These are phyloP conservation scores for Apophysomyces sp. DNA, from an alignment of 371 early-diverging fungal genomes.

Conservation along the genomic window DNA sequence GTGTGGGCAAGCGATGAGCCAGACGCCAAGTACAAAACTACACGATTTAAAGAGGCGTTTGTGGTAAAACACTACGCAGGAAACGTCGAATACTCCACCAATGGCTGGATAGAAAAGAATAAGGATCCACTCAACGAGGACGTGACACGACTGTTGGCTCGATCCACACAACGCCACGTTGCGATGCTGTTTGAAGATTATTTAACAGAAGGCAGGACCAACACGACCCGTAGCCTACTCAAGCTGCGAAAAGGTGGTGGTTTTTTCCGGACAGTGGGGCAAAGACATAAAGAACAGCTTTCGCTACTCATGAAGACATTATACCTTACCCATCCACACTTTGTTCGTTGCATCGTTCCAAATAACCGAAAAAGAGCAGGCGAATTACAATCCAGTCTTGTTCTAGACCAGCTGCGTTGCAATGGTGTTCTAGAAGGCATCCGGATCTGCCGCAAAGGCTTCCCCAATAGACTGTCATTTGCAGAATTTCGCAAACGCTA, in stretches of 20 bases:
- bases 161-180: conserved; percentile 79
- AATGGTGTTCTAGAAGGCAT: conserved; percentile 99
- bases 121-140: conserved; percentile 99
- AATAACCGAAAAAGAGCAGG: conserved; percentile 94
- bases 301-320: conserved; percentile 88
- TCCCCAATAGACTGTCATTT: conserved; percentile 94
- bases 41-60: conserved; percentile 93
- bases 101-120: conserved; percentile 99
- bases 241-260: conserved; percentile 61
- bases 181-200: conserved; percentile 85
- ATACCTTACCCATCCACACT: conserved; percentile 95
- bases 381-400: conserved; percentile 79
- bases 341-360: conserved; percentile 99
- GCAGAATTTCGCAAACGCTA: conserved; percentile 97
- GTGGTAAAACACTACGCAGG: conserved; percentile 98
- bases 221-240: conserved; percentile 23
- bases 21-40: conserved; percentile 78
- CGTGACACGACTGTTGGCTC: conserved; percentile 85
- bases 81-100: conserved; percentile 93
- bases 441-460: conserved; percentile 98
- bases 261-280: conserved; percentile 95
- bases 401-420: conserved; percentile 97
- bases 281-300: conserved; percentile 97
- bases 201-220: conserved; percentile 49
- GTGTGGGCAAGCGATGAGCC: conserved; percentile 78